Evolutionary conservation across 2,329 filamentous ascomycete species (phyloP).

Genomic region (Venturia aucupariae): DNA sequence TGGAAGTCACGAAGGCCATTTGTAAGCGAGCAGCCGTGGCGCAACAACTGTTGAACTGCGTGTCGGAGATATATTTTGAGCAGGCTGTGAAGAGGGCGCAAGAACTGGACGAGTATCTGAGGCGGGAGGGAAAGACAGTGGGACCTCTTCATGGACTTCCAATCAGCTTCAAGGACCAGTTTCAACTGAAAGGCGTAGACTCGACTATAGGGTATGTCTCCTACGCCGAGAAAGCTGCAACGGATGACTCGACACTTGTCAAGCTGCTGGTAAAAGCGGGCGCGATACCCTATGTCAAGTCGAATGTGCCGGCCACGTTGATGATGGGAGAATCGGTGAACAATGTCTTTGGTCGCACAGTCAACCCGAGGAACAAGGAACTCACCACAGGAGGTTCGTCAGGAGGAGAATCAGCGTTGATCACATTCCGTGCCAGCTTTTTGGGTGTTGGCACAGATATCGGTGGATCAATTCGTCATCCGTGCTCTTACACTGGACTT

Average conservation of each 20-base stretch:
- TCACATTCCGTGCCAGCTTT: conserved; percentile 49
- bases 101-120: conserved; percentile 30
- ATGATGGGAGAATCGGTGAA: conserved; percentile 47
- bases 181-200: conserved; percentile 49
- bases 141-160: conserved; percentile 46
- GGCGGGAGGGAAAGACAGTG: conserved; percentile 33
- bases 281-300: conserved; percentile 45
- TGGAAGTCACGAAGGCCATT: conserved; percentile 45
- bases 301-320: conserved; percentile 42
- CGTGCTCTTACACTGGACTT: conserved; percentile 59
- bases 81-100: conserved; percentile 30
- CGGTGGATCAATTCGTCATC: conserved; percentile 60
- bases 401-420: conserved; percentile 54
- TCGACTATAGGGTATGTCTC: conserved; percentile 51
- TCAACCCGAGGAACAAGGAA: conserved; percentile 54
- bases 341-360: conserved; percentile 51
- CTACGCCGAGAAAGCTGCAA: conserved; percentile 25
- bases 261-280: conserved; percentile 30
- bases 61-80: conserved; percentile 37
- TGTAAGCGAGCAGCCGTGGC: conserved; percentile 45
- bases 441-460: conserved; percentile 57
- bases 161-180: conserved; percentile 48
- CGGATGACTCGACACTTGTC: conserved; percentile 28
- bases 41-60: conserved; percentile 46
- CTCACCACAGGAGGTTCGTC: conserved; percentile 55